phyloP scores from a whole-genome alignment of 768 basidiomycete species.

The Suillus alpinus region DNA sequence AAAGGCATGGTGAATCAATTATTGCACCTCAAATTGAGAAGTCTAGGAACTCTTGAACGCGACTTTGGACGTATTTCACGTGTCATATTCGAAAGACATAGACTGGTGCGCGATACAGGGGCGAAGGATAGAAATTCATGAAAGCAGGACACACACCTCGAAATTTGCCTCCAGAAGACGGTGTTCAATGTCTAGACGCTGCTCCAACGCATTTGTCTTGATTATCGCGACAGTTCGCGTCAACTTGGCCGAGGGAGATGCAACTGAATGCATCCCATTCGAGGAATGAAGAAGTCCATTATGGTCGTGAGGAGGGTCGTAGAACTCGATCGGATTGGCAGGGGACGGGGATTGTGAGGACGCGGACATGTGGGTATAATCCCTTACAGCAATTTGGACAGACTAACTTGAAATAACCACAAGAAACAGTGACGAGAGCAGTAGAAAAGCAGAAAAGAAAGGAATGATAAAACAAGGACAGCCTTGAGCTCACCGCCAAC shows the following conservation, averaged over 20 bases:
- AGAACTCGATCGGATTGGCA: slow-evolving; percentile 16
- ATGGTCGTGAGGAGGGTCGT: slow-evolving; percentile 10
- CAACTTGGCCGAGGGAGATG: slow-evolving; percentile 11
- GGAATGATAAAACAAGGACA: slow-evolving; percentile 5
- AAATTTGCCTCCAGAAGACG: slow-evolving; percentile 79
- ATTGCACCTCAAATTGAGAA: slow-evolving; percentile 5
- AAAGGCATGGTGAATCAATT: slow-evolving; percentile 15
- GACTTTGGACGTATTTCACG: slow-evolving; percentile 2
- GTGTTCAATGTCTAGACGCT: slow-evolving; percentile 78
- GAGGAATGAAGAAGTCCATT: slow-evolving; percentile 5
- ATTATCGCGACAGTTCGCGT: slow-evolving; percentile 82
- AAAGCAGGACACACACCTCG: slow-evolving; percentile 50
- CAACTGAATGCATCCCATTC: slow-evolving; percentile 4
- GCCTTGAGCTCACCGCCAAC: slow-evolving; percentile 5
- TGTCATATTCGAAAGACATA: slow-evolving; percentile 2
- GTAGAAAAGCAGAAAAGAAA: slow-evolving; percentile 16
- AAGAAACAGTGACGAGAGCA: slow-evolving; percentile 16
- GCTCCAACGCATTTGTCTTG: slow-evolving; percentile 71
- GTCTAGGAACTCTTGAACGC: not conserved
- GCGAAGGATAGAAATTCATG: not conserved
- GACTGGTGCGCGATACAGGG: not conserved
- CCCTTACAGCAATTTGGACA: slow-evolving; percentile 8
- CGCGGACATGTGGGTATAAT: slow-evolving; percentile 19
- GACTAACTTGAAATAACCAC: slow-evolving; percentile 17
- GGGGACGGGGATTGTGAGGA: slow-evolving; percentile 12